Percentiles rank a stretch among this genome's conserved stretches.
These are phyloP conservation scores for Streptanthus diversifolius DNA, from an alignment of 345 rosid species.

Conservation along the genomic window DNA sequence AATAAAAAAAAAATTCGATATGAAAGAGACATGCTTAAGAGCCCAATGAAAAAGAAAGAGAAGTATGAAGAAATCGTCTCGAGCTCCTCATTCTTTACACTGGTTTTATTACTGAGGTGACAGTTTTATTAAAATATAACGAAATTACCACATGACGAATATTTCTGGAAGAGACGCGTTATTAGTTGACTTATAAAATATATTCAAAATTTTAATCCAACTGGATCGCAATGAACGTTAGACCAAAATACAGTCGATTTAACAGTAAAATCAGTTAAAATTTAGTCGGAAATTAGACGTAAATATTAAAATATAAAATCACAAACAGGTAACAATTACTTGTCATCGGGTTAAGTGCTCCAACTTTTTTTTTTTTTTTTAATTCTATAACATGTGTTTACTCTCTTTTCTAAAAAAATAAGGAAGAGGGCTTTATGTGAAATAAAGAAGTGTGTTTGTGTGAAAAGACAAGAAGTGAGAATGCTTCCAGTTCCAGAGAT, in stretches of 20 bases:
- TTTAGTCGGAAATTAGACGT: neutral
- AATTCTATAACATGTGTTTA: no score
- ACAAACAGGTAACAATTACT: neutral
- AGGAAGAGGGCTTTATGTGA: neutral
- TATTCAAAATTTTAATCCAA: neutral
- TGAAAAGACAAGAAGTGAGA: conserved; percentile 9
- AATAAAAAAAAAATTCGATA: neutral
- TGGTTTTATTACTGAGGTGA: conserved; percentile 20
- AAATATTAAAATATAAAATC: neutral
- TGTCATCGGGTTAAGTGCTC: neutral
- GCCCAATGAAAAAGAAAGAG: neutral
- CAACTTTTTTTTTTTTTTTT: no score
- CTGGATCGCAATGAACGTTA: neutral
- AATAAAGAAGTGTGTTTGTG: neutral
- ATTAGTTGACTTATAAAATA: neutral
- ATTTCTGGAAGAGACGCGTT: neutral
- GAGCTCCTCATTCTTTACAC: conserved; percentile 21
- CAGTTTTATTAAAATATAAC: neutral
- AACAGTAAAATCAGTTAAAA: neutral
- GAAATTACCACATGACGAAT: neutral
- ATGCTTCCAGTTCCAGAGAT: conserved; percentile 26
- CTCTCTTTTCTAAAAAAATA: no score
- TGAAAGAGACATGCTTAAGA: conserved; percentile 26
- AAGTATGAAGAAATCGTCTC: conserved; percentile 17
- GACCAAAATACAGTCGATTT: neutral